Percentiles rank a stretch among this genome's conserved stretches.
Conservation (phyloP, 225 moss, liverwort and hornwort species). For the Ulota crispa region DNA sequence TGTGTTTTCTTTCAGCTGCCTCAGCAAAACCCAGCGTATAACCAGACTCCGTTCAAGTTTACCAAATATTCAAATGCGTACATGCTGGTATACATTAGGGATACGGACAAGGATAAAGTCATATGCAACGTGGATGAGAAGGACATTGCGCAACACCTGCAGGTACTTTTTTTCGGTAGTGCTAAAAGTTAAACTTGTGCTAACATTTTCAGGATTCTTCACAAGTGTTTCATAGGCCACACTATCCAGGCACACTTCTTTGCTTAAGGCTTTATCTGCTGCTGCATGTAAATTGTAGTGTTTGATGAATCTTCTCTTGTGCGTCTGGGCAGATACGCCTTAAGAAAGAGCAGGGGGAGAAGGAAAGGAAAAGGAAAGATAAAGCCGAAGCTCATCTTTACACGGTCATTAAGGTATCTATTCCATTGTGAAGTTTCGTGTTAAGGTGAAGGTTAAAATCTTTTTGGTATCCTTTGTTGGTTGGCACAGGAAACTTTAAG, state of each 20-base stretch:
- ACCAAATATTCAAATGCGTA: slow-evolving; percentile 98
- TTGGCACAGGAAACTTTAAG: not conserved
- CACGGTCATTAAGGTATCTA: slow-evolving; percentile 87
- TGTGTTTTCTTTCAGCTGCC: slow-evolving; percentile 65
- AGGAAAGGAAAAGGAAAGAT: slow-evolving; percentile 93
- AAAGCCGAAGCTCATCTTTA: slow-evolving; percentile 98
- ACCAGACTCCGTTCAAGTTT: slow-evolving; percentile 97
- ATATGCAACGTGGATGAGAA: slow-evolving; percentile 97
- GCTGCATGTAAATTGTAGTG: slow-evolving; percentile 1
- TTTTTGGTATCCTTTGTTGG: not conserved
- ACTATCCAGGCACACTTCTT: not conserved
- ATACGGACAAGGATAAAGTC: slow-evolving; percentile 93
- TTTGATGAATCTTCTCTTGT: slow-evolving; percentile 1
- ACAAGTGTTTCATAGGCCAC: not conserved
- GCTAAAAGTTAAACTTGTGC: not conserved
- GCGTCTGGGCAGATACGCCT: slow-evolving; percentile 62
- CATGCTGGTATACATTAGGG: slow-evolving; percentile 98
- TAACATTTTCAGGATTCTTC: not conserved
- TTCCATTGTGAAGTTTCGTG: slow-evolving; percentile 2
- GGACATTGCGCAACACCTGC: slow-evolving; percentile 94
- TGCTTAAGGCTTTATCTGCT: not conserved
- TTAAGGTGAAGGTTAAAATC: not conserved
- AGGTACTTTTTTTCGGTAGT: slow-evolving; percentile 46
- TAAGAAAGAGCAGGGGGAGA: slow-evolving; percentile 97
- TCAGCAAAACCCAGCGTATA: slow-evolving; percentile 91